Conservation (phyloP, 129 eudicot genomes). For the Saussurea involucrata region DNA sequence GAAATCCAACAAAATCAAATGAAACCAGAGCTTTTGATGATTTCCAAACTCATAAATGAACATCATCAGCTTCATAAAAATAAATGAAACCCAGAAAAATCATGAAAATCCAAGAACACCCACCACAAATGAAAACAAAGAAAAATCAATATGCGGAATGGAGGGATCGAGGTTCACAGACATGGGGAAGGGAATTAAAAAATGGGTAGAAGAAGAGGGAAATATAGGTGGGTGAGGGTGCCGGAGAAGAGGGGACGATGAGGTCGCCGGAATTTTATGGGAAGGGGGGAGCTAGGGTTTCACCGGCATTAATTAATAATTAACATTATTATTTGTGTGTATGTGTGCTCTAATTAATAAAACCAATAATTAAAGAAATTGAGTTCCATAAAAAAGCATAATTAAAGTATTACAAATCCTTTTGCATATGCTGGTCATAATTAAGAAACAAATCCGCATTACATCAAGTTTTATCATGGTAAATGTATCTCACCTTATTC, state of each 20-base stretch:
- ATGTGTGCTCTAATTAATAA: neutral
- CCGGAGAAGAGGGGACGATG: no score
- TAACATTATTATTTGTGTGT: neutral
- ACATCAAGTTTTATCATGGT: no score
- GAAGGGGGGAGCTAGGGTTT: no score
- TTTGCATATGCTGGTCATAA: neutral
- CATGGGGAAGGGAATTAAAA: no score
- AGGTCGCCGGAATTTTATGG: no score
- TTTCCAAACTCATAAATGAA: neutral
- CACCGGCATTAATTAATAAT: neutral
- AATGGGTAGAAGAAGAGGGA: no score
- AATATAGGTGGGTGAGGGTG: no score
- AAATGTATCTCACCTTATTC: slow-evolving; percentile 56
- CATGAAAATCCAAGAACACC: neutral
- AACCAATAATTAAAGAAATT: neutral
- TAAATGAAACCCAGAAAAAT: neutral
- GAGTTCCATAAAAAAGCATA: neutral
- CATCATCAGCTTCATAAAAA: neutral
- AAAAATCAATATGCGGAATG: neutral
- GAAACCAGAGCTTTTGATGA: neutral
- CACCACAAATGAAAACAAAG: neutral
- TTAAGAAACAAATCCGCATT: neutral
- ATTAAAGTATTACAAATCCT: neutral
- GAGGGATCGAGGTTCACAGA: neutral
- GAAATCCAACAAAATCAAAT: neutral